Conservation (phyloP, 495 filamentous ascomycete species). For the Penicillium crystallinum region DNA sequence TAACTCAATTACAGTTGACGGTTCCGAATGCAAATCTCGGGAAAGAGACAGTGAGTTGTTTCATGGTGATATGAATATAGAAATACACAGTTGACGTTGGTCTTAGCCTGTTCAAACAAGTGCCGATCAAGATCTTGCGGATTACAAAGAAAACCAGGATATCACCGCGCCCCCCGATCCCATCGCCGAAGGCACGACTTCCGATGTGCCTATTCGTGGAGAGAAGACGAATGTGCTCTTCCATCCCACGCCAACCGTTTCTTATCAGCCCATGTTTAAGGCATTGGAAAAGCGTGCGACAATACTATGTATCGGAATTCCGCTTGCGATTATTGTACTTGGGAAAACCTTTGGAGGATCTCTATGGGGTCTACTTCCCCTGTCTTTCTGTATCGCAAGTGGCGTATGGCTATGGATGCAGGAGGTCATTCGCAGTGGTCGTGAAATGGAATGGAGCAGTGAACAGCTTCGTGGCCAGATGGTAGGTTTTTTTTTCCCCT, state of each 20-base stretch:
- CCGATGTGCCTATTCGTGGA: constrained; percentile 90
- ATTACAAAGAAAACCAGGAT: constrained; percentile 82
- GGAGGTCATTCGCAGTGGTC: constrained; percentile 72
- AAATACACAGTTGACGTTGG: constrained; percentile 18
- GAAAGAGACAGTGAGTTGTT: constrained; percentile 55
- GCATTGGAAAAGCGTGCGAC: constrained; percentile 66
- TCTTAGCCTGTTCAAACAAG: constrained; percentile 55
- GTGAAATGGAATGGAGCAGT: constrained; percentile 81
- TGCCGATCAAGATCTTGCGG: constrained; percentile 54
- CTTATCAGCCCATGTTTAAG: constrained; percentile 80
- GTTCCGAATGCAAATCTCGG: constrained; percentile 85
- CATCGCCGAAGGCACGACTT: constrained; percentile 68
- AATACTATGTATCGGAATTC: constrained; percentile 60
- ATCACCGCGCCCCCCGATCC: constrained; percentile 89
- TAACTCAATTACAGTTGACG: constrained; percentile 52
- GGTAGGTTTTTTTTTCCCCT: constrained; percentile 37
- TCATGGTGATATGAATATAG: not conserved
- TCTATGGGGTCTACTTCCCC: constrained; percentile 67
- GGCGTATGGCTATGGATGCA: constrained; percentile 86
- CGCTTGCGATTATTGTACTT: constrained; percentile 66
- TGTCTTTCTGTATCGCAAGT: constrained; percentile 61
- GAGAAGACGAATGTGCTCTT: constrained; percentile 96
- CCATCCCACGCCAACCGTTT: constrained; percentile 84
- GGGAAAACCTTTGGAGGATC: constrained; percentile 76
- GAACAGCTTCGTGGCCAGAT: constrained; percentile 80